phyloP scores from a whole-genome alignment of 495 filamentous ascomycete species.

The Echria macrotheca region DNA sequence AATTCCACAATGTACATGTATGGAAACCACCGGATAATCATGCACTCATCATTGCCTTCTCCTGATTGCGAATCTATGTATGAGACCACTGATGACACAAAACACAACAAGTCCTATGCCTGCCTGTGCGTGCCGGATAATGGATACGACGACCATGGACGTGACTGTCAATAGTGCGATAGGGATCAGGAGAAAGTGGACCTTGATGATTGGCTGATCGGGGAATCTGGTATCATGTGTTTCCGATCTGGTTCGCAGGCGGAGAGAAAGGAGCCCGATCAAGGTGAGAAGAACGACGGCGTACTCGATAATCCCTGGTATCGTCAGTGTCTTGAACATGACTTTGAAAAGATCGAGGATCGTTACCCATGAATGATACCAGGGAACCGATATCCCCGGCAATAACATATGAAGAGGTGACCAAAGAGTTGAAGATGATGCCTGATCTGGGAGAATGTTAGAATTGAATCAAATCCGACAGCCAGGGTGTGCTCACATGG shows the following conservation, averaged over 20 bases:
- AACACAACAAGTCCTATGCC: background rate
- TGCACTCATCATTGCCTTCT: background rate
- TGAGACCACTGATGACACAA: background rate
- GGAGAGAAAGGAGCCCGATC: constrained; percentile 4
- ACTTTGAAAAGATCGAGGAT: too few relatives aligned
- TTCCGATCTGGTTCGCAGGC: background rate
- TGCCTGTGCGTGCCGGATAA: background rate
- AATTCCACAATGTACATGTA: too few relatives aligned
- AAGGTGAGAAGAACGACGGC: constrained; percentile 6
- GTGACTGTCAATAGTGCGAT: constrained; percentile 2
- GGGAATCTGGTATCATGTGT: background rate
- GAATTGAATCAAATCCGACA: background rate
- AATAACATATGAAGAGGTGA: background rate
- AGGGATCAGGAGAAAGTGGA: constrained; percentile 1
- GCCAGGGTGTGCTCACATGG: background rate
- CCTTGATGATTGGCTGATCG: background rate
- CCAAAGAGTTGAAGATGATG: constrained; percentile 6
- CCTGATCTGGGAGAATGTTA: constrained; percentile 1
- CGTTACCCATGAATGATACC: constrained; percentile 8
- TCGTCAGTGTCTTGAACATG: background rate
- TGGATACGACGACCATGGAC: background rate
- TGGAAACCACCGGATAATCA: too few relatives aligned
- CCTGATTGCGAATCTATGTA: background rate
- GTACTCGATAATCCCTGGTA: constrained; percentile 9
- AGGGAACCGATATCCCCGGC: constrained; percentile 6